phyloP scores from a whole-genome alignment of 2,329 filamentous ascomycete species.

The Lasiodiplodia gonubiensis region DNA sequence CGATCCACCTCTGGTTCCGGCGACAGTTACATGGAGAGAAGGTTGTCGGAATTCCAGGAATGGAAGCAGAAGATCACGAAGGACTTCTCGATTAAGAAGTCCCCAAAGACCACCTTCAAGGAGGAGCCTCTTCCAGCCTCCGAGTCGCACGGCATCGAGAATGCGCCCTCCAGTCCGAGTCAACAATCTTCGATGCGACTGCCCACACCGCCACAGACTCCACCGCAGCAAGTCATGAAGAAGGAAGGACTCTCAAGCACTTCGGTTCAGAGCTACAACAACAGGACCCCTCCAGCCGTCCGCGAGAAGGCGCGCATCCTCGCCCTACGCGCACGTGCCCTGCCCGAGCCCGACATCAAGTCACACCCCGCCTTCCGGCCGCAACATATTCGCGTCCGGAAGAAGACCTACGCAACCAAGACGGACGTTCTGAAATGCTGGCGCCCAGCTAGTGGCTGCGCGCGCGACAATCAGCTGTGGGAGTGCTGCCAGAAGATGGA shows the following conservation, averaged over 20 bases:
- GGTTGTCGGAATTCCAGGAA: slow-evolving; percentile 1
- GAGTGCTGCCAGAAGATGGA: slow-evolving; percentile 7
- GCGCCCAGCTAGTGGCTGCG: background rate
- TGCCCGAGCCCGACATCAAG: background rate
- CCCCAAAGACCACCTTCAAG: background rate
- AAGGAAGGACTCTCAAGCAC: background rate
- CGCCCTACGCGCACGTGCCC: background rate
- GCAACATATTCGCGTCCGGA: background rate
- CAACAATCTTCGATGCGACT: background rate
- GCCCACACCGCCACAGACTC: background rate
- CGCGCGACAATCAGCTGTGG: background rate
- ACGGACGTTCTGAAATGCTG: background rate
- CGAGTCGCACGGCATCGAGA: background rate
- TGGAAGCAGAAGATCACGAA: slow-evolving; percentile 10
- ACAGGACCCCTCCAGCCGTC: background rate
- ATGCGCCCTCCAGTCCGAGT: background rate
- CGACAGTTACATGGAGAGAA: slow-evolving; percentile 18
- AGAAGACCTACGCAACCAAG: background rate
- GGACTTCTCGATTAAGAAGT: background rate
- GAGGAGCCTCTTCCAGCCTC: background rate
- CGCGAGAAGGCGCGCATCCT: background rate
- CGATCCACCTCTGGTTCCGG: background rate
- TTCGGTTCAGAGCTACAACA: background rate
- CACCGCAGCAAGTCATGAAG: background rate
- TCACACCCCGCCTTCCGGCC: background rate